Evolutionary conservation across 306 rosid species (phyloP).

Genomic region (Adenanthera pavonina): DNA sequence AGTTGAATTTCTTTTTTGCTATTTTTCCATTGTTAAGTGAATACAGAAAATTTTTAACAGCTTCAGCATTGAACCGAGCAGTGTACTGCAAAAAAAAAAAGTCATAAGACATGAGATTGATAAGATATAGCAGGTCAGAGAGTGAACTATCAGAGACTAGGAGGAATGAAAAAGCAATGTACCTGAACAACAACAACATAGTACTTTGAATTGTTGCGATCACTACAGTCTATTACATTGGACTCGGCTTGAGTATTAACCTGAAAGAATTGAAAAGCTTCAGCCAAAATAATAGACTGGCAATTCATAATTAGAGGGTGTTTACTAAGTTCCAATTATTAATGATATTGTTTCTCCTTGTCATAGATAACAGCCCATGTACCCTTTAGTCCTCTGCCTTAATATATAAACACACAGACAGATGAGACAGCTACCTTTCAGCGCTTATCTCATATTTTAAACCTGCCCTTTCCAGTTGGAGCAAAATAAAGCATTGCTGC

Average conservation of each 20-base stretch:
- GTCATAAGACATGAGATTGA: not conserved
- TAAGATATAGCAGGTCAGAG: not conserved
- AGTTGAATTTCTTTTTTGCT: constrained; percentile 54
- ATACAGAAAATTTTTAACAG: constrained; percentile 51
- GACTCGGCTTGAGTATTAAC: constrained; percentile 87
- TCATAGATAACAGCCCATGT: not conserved
- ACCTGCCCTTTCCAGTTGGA: not conserved
- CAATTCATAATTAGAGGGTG: not conserved
- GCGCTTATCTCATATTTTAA: not conserved
- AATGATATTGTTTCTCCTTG: not conserved
- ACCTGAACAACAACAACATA: constrained; percentile 78
- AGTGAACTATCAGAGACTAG: not conserved
- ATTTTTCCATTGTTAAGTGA: constrained; percentile 51
- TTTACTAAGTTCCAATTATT: not conserved
- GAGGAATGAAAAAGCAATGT: not conserved
- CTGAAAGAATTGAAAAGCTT: constrained; percentile 37
- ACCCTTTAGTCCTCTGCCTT: not conserved
- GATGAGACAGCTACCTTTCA: not conserved
- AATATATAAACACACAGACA: not conserved
- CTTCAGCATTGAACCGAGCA: constrained; percentile 57
- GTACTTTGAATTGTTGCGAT: constrained; percentile 84
- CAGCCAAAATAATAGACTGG: not conserved
- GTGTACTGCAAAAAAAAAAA: constrained; percentile 50
- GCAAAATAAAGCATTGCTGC: not conserved
- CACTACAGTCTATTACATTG: constrained; percentile 68